These are phyloP conservation scores for Beauveria varroae DNA, from an alignment of 2,329 filamentous ascomycete genomes.

Conservation along the genomic window DNA sequence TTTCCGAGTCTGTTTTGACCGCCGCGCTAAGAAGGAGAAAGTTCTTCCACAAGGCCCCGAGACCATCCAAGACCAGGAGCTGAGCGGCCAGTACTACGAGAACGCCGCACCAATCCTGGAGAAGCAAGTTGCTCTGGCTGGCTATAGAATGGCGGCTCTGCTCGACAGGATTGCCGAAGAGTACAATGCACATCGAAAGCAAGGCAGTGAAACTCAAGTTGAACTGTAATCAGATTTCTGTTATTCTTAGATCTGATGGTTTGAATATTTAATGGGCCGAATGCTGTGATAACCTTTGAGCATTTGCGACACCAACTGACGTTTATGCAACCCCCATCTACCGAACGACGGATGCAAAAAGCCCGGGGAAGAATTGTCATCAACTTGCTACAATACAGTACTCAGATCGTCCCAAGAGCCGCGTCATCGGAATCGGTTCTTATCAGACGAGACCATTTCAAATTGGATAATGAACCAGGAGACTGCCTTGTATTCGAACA, in stretches of 20 bases:
- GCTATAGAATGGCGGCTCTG: slow-evolving; percentile 61
- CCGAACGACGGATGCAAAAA: not conserved
- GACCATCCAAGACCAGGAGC: slow-evolving; percentile 51
- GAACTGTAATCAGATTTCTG: slow-evolving; percentile 20
- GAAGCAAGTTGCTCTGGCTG: slow-evolving; percentile 58
- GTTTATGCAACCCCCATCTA: not conserved
- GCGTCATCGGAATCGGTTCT: not conserved
- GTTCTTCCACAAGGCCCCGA: slow-evolving; percentile 55
- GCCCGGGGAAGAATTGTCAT: not conserved
- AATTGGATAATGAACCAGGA: not conserved
- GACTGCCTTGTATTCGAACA: not conserved
- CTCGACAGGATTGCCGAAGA: slow-evolving; percentile 52
- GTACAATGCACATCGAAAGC: slow-evolving; percentile 18
- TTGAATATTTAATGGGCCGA: not conserved
- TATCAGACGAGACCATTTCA: slow-evolving; percentile 2
- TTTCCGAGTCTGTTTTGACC: not conserved
- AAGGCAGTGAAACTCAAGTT: slow-evolving; percentile 14
- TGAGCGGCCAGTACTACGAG: slow-evolving; percentile 56
- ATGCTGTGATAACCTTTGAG: not conserved
- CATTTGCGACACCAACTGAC: not conserved
- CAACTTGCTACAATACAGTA: not conserved
- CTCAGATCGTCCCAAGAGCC: not conserved
- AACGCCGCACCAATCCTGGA: slow-evolving; percentile 58
- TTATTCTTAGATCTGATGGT: not conserved
- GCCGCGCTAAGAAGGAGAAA: slow-evolving; percentile 16